Base-by-base conservation (phyloP, 352 stramenopile species). In the Nothophytophthora sp. region DNA sequence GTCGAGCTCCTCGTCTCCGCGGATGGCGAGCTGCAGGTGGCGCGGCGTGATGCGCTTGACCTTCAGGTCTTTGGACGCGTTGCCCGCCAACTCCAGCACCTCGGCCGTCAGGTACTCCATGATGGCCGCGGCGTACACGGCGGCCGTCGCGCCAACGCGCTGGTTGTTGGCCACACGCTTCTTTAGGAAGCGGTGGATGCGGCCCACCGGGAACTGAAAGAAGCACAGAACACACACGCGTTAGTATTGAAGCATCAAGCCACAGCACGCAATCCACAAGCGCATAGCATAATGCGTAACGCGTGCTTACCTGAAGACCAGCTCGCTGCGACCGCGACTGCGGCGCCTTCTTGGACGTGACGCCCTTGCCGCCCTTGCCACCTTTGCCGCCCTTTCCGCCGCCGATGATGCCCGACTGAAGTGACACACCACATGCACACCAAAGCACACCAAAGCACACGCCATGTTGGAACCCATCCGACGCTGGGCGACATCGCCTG, bases 161-260 rank as follows among this genome's bases (percentile, higher is more conserved):
- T 99, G 97, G 69, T 98, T 97, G 65, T 98, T 96, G 37, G 98
- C 90, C 48, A 99, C 97, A 42, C 96, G 96, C 45, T 94, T 92
- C 86, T 99, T 99, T 59, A 99, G 73, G 73, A 99, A 99, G 60
- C 98, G 86, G 58, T 99, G 97, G 63, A 99, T 99, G 92, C 98
- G 96, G 44, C 98, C 98, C 19, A 99, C 98, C 23, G 98, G 98
- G 70, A 99, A 99, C 89, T 99, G 24, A 10, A 24, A 12, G 16
- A 10, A n/a, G 16, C 10, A 19, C 30, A 55, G 15, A 33, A 47
- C 46, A 13, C 40, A 60, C 12, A 61, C 4, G 16, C 37, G 20
- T 10, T 41, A 25, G 33, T 15, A 37, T 35, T 41, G 19, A 23
- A 27, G 30, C 3, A 55, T 34, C 13, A 49, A 47, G 24, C 60